Base-by-base conservation (phyloP, 257 asterid genomes). In the Gentiana straminea region DNA sequence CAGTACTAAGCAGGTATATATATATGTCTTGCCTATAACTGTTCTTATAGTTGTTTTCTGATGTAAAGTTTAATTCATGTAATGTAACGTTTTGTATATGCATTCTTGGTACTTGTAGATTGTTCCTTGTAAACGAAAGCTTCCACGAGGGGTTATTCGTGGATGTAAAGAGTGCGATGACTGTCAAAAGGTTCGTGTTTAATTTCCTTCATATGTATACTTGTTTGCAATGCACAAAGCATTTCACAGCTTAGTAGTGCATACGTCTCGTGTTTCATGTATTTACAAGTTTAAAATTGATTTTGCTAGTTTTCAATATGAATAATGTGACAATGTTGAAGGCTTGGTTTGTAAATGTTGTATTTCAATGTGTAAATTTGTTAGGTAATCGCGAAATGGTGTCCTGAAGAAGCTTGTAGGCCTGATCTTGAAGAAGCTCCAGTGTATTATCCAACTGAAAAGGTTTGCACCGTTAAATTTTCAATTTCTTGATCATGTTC, bases 391-490 rank as follows among this genome's bases (percentile, higher is more conserved):
- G 95, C 95, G 56, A 81, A 75, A 77, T 91, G 98, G 95, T 75
- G 61, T 61, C 94, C 95, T 58, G 83, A 84, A 61, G 97, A 85
- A 70, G 82, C 88, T 67, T 74, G 78, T 52, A 79, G 79, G 79
- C 94, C 95, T 45, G 73, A 79, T 69, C 72, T 91, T 59, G 75
- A 74, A 76, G 88, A 87, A 7, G 95, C 89, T 72, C 98, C 97
- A 8, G 95, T 84, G 59, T 91, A 84, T 75, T 68, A 84, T 85
- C 98, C 98, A 48, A 73, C 95, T 37, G 96, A 84, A 80, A 90
- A 91, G 97, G 98, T 91, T 49, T 50, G 62, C 61, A 55, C 58
- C 47, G 3, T 38, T 6, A 15, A 15, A 15, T 15, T 15, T 15
- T 49, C 33, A 8, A 9, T 12, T 9, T 13, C 9, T n/a, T 43